phyloP scores from a whole-genome alignment of 305 asterid genomes.

The Rubia balearica region DNA sequence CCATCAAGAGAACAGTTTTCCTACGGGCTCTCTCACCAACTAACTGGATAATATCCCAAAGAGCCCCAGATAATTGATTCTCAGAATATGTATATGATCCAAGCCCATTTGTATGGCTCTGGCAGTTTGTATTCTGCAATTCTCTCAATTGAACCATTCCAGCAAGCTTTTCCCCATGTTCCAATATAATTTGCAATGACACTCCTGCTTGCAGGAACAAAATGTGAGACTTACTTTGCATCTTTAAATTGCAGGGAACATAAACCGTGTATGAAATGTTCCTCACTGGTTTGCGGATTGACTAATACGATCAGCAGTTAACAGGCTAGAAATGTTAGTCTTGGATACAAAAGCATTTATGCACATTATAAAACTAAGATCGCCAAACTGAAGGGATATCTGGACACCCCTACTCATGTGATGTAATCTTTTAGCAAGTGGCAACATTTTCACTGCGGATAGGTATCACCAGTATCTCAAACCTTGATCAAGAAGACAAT shows the following conservation, averaged over 20 bases:
- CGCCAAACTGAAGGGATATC: not conserved
- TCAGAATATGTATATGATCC: constrained; percentile 49
- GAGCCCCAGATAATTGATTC: constrained; percentile 62
- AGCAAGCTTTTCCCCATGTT: constrained; percentile 90
- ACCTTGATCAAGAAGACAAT: not conserved
- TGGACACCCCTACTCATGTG: not conserved
- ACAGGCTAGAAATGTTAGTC: not conserved
- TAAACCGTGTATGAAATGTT: not conserved
- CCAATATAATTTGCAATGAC: constrained; percentile 77
- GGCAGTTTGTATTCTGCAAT: constrained; percentile 56
- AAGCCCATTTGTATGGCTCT: constrained; percentile 44
- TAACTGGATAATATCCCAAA: constrained; percentile 91
- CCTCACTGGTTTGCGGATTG: not conserved
- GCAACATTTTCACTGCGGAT: not conserved
- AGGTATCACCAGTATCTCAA: not conserved
- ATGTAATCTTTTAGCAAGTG: too few species aligned
- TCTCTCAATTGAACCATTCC: constrained; percentile 82
- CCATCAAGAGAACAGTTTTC: constrained; percentile 88
- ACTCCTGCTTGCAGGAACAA: constrained; percentile 47
- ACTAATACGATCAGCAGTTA: not conserved
- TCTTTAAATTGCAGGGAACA: constrained; percentile 5
- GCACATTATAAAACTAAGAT: not conserved
- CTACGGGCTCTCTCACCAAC: constrained; percentile 90
- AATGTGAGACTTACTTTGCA: not conserved
- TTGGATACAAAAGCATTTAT: not conserved